These are phyloP conservation scores for Carex pumila DNA, from an alignment of 176 grass and related monocot genomes.

Conservation along the genomic window DNA sequence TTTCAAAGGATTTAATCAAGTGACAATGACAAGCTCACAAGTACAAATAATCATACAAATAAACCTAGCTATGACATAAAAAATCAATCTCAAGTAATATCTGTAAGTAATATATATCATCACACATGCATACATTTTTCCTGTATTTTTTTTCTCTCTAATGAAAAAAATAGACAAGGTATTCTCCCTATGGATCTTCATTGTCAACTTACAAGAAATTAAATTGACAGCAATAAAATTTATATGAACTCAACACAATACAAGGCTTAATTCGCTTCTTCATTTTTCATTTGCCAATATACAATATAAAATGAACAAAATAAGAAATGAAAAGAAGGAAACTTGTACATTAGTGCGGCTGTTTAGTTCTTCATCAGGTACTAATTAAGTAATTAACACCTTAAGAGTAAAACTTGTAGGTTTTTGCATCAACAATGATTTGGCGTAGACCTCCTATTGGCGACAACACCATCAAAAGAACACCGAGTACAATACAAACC, in stretches of 20 bases:
- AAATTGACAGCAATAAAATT: background rate
- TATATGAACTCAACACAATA: background rate
- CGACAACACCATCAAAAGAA: slow-evolving; percentile 55
- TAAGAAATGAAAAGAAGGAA: background rate
- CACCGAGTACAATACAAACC: slow-evolving; percentile 52
- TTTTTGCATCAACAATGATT: slow-evolving; percentile 29
- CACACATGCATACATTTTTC: background rate
- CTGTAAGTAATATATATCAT: background rate
- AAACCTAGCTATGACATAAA: background rate
- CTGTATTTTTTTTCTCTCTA: background rate
- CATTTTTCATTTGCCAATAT: background rate
- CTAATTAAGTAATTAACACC: background rate
- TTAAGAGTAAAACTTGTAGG: slow-evolving; percentile 31
- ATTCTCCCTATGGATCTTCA: background rate
- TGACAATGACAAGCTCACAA: background rate
- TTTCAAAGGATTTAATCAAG: background rate
- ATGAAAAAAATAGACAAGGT: background rate
- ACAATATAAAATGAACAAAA: background rate
- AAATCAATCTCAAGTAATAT: background rate
- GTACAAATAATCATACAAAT: background rate
- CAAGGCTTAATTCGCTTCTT: background rate
- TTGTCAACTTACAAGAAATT: background rate
- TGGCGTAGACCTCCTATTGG: slow-evolving; percentile 61
- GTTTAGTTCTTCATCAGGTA: background rate
- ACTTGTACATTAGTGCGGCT: background rate